These are phyloP conservation scores for Leccinum boreale DNA, from an alignment of 768 basidiomycete species.

Conservation along the genomic window DNA sequence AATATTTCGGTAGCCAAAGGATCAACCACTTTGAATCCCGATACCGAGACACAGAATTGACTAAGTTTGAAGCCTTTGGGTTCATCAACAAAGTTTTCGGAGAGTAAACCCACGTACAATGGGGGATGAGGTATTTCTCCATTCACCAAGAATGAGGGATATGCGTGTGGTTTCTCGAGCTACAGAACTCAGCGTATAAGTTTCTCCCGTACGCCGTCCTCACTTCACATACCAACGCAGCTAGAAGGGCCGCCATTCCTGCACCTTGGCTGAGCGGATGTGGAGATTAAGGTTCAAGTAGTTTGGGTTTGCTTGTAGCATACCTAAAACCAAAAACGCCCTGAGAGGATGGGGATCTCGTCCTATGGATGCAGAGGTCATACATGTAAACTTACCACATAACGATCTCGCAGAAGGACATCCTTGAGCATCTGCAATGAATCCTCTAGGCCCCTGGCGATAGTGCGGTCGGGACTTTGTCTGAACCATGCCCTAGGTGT, in stretches of 20 bases:
- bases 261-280: conserved; percentile 63
- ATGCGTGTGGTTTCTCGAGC: conserved; percentile 52
- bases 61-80: conserved; percentile 33
- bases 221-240: conserved; percentile 57
- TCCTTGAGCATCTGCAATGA: conserved; percentile 54
- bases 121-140: conserved; percentile 71
- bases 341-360: conserved; percentile 32
- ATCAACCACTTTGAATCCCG: conserved; percentile 59
- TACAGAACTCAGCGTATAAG: conserved; percentile 20
- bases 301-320: not conserved
- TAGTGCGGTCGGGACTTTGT: conserved; percentile 47
- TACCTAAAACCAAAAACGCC: conserved; percentile 82
- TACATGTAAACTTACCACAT: conserved; percentile 49
- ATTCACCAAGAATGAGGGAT: conserved; percentile 60
- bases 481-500: conserved; percentile 75
- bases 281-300: conserved; percentile 3
- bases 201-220: not conserved
- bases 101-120: conserved; percentile 44
- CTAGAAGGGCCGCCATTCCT: conserved; percentile 65
- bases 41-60: conserved; percentile 70
- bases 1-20: conserved; percentile 51
- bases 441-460: conserved; percentile 54
- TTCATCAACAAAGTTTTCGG: not conserved
- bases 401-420: conserved; percentile 53
- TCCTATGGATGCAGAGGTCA: not conserved